Base-by-base conservation (phyloP, 2,329 filamentous ascomycete species). In the Tympanopsis confertula region DNA sequence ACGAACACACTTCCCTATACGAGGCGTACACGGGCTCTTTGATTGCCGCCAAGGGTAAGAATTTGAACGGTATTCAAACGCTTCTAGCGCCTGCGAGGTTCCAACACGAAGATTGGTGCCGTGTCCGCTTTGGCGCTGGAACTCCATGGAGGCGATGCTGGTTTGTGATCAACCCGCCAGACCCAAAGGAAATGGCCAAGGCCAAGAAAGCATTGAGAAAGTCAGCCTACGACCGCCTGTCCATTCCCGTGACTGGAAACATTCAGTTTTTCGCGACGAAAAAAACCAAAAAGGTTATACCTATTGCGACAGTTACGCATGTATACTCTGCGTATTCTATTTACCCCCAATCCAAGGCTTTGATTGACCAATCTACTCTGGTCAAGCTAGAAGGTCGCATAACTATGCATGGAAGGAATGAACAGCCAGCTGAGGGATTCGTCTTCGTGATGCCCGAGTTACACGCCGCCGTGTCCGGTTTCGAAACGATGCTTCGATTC, bases 361-460 rank as follows among this genome's bases (percentile, higher is more conserved):
- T 82, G 37, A 80, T 82, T 35, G 76, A 82, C 39, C 74, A 80
- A 49, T 82, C 77, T 1, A 82, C 77, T 0, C 51, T 82, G 48
- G 68, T 82, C 37, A 82, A 82, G 51, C 62, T 82, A 20, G 78
- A 82, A 56, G 78, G 76, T 4, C 65, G 65, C 37, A 74, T 82
- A 39, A 78, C 71, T 0, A 69, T 79, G 18, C 75, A 82, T 52
- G 68, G 67, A 2, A 60, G 61, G 12, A 62, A 68, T 18, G 65
- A 74, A 44, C 63, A 65, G 4, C 68, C 63, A 14, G 69, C 69
- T 0, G 78, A 82, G 48, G 78, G 78, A 0, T 79, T 80, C 47
- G 73, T 82, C 15, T 82, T 82, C 44, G 69, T 82, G 40, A 80
- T 82, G 74, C 78, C 78, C 1, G 78, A 82, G 52, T 62, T 70